Evolutionary conservation across 1,139 yeast species (phyloP), one percentile per base, ranked within the genome.

Genomic region (Lodderomyces theae): DNA sequence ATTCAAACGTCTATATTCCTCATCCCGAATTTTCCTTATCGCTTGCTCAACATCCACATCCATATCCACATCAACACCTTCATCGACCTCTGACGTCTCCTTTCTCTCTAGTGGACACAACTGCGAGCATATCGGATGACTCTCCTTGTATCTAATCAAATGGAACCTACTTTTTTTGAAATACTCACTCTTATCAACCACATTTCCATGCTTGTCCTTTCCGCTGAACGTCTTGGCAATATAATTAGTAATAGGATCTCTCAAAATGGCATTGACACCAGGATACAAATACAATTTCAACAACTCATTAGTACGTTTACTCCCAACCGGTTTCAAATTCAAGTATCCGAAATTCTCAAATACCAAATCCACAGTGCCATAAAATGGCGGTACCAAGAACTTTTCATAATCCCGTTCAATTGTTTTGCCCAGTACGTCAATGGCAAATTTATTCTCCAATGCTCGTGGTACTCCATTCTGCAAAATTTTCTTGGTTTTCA

Each of bases 261-360:
- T 50, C 3, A 69, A 51, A 11, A 63, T 47, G 1, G 63, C 59
- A 8, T 60, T 60, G 3, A 68, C 40, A 2, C 65, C 61, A 11
- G 54, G 51, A 2, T 72, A 70, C 11, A 70, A 47, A 42, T 61
- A 64, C 9, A 72, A 52, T 26, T 58, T 59, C 25, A 69, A 45
- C 1, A 70, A 62, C 7, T 58, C 58, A 35, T 64, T 61, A 12
- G 52, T 50, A 1, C 25, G 24, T 41, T 63, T 64, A 2, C 57
- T 46, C 2, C 95, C 92, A 0, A 85, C 80, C 1, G 88, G 81
- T 18, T 74, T 74, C 28, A 87, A 57, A 40, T 81, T 79, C 2
- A 87, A 50, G 48, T 76, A 79, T 0, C 96, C 96, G 12, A 84
- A 56, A 41, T 84, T 84, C 38, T 81, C 78, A 11, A 88, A 53